A percentile compares a stretch with the other conserved stretches of the same genome.
Conservation (phyloP, 2,329 filamentous ascomycete genomes). For the Dactylonectria estremocensis region DNA sequence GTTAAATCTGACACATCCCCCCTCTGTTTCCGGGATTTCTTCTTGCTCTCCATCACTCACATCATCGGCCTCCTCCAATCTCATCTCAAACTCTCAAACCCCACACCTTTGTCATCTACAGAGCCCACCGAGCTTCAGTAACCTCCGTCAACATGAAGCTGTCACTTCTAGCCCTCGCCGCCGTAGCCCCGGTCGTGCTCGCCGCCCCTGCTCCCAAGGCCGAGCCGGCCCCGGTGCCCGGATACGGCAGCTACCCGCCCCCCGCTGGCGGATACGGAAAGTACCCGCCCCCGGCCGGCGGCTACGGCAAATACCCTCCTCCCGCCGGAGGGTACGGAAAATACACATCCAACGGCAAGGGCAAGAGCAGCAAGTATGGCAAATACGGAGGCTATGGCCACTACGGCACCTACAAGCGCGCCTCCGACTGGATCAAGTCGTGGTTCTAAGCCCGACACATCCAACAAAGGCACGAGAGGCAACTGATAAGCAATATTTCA, state of each 20-base stretch:
- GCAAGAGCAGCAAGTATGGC: constrained; percentile 25
- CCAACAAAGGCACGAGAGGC: neutral
- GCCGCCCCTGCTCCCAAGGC: constrained; percentile 47
- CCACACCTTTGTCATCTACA: neutral
- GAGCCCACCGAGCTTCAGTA: neutral
- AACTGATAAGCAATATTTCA: neutral
- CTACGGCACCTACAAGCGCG: constrained; percentile 24
- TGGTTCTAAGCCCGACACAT: neutral
- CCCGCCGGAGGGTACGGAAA: constrained; percentile 14
- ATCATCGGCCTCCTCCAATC: neutral
- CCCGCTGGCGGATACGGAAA: constrained; percentile 27
- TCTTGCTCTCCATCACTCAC: constrained; percentile 10
- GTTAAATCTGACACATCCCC: constrained; percentile 35
- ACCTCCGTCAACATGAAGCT: constrained; percentile 50
- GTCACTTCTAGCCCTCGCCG: constrained; percentile 43
- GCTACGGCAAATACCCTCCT: constrained; percentile 13
- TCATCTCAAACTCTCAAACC: constrained; percentile 17
- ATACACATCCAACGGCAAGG: constrained; percentile 17
- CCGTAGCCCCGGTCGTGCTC: constrained; percentile 43
- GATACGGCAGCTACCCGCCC: constrained; percentile 20
- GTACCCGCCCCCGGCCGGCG: constrained; percentile 26
- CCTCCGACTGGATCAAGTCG: constrained; percentile 5
- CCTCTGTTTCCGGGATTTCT: neutral
- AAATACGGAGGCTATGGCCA: constrained; percentile 32
- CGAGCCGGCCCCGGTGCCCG: constrained; percentile 26